Evolutionary conservation across 176 grass and related monocot species (phyloP), one percentile per base, ranked within the genome.

Genomic region (Urochloa ruziziensis): DNA sequence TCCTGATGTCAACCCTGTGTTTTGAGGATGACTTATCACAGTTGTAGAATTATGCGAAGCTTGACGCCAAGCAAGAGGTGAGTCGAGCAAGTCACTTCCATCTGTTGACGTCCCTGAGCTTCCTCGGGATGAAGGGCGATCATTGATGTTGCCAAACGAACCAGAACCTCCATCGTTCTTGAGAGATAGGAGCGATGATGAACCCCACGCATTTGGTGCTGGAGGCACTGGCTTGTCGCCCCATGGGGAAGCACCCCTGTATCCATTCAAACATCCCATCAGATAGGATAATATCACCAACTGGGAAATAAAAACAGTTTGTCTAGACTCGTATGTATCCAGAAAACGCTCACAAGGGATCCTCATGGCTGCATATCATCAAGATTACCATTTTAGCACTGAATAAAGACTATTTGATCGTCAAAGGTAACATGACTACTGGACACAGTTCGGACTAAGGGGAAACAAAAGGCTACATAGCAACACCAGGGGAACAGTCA

Each of bases 1-100:
- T 82, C 94, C 86, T 77, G 86, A 85, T 79, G 83, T 84, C 80
- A 66, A 86, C 66, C 79, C 81, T 51, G 69, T 91, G 75, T 84
- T 92, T 78, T 60, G 86, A 76, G 80, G 81, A 73, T 7, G 88
- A 80, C 64, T 77, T 68, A 56, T 18, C 0, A 16, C 52, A 18
- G 53, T 64, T 82, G 82, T 65, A 39, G 82, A 70, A 42, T 85
- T 81, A 29, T 82, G 78, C 43, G 86, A 87, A 49, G 70, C 85
- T 53, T 12, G 43, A 83, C 71, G 72, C 86, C 65, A 66, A 37
- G 70, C 37, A 86, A 73, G 77, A 44, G 87, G 77, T 84, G 71
- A 52, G 70, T 94, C 90, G 7, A 86, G 83, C 72, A 90, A 84
- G 75, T 94, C 92, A 75, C 84, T 89, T 62, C 85, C 87, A 67